phyloP scores from a whole-genome alignment of 345 rosid genomes.

The Psidium guajava region DNA sequence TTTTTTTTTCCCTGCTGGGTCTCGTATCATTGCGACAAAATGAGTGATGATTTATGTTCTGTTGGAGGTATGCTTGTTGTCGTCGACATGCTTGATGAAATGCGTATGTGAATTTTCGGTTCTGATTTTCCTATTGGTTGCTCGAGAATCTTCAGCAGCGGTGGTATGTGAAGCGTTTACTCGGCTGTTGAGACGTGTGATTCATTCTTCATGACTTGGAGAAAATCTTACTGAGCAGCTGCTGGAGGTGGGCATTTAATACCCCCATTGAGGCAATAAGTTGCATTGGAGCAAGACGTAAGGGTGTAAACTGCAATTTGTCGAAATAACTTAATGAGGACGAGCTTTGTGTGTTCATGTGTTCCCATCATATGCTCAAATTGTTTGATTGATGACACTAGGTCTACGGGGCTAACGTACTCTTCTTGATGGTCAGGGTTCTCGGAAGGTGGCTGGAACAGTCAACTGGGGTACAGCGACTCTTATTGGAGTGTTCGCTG shows the following conservation, averaged over 20 bases:
- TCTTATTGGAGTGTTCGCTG: constrained; percentile 77
- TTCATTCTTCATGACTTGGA: not conserved
- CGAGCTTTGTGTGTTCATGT: not conserved
- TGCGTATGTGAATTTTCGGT: not conserved
- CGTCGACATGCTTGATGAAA: not conserved
- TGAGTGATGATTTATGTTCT: not conserved
- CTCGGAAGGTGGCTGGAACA: constrained; percentile 53
- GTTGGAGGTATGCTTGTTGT: not conserved
- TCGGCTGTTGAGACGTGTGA: not conserved
- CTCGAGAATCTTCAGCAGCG: not conserved
- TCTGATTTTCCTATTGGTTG: not conserved
- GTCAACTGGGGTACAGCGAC: constrained; percentile 90
- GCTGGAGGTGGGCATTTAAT: not conserved
- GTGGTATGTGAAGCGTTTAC: not conserved
- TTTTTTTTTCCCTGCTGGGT: not conserved
- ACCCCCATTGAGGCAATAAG: not conserved
- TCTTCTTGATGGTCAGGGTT: constrained; percentile 18
- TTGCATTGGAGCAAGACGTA: not conserved
- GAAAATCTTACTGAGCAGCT: not conserved
- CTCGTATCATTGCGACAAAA: not conserved
- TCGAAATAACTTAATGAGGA: not conserved
- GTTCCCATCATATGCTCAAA: not conserved
- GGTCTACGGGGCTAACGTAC: not conserved
- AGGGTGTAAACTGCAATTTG: not conserved
- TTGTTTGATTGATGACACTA: not conserved